Conservation (phyloP, 176 grass and related monocot species). For the Hyparrhenia diplandra region DNA sequence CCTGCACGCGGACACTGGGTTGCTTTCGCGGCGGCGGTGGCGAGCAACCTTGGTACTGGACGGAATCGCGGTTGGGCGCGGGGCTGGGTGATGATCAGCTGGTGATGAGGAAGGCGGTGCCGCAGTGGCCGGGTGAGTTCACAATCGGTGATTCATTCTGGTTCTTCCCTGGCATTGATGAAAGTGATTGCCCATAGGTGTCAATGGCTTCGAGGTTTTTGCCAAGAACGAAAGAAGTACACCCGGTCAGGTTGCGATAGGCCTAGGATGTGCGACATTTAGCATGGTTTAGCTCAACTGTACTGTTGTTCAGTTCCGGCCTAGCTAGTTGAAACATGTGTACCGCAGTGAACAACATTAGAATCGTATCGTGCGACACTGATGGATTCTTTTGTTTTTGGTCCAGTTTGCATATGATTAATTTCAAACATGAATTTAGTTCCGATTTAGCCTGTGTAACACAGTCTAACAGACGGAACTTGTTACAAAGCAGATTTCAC, state of each 20-base stretch:
- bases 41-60: conserved; percentile 36
- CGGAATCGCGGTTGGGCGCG: conserved; percentile 12
- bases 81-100: background rate
- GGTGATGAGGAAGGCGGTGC: conserved; percentile 35
- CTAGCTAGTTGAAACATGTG: conserved; percentile 29
- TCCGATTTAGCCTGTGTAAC: too few species aligned
- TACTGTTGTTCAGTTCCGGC: background rate
- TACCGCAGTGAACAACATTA: background rate
- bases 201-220: background rate
- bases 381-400: background rate
- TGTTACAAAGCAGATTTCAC: too few species aligned
- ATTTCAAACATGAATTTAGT: too few species aligned
- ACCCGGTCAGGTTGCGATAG: background rate
- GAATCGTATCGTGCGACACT: background rate
- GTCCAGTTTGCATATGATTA: background rate
- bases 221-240: background rate
- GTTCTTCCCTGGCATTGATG: conserved; percentile 50
- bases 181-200: background rate
- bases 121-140: conserved; percentile 23
- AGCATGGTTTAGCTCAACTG: background rate
- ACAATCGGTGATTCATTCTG: conserved; percentile 37
- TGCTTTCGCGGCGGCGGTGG: background rate
- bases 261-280: background rate
- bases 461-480: too few species aligned
- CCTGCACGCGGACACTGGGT: background rate